These are phyloP conservation scores for Collariella sp. DNA, from an alignment of 495 filamentous ascomycete species.

Conservation along the genomic window DNA sequence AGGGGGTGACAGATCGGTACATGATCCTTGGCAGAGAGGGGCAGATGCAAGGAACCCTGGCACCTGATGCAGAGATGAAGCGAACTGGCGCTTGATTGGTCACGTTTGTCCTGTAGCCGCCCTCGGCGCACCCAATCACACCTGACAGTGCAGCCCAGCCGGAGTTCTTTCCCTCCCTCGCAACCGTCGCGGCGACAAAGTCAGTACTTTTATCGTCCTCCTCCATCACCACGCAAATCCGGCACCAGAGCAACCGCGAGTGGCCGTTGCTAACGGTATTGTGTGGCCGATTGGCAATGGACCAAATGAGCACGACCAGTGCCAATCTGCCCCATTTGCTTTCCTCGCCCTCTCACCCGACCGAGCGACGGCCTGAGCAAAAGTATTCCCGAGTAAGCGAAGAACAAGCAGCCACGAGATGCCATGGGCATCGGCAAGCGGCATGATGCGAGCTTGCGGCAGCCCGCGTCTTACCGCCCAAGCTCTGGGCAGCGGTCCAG, in stretches of 20 bases:
- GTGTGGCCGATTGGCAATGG: background rate
- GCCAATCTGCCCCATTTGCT: background rate
- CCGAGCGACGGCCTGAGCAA: background rate
- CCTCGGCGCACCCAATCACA: constrained; percentile 36
- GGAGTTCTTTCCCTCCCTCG: constrained; percentile 13
- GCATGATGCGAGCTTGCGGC: background rate
- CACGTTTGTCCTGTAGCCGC: constrained; percentile 31
- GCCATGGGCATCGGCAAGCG: background rate
- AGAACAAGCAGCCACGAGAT: background rate
- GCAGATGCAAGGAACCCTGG: constrained; percentile 10
- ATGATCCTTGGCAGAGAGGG: constrained; percentile 10
- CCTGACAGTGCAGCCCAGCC: constrained; percentile 14
- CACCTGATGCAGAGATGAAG: constrained; percentile 14
- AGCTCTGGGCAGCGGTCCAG: constrained; percentile 1
- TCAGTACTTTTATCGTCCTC: background rate
- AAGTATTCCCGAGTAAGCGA: background rate
- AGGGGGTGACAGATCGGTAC: constrained; percentile 24
- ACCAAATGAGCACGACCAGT: background rate
- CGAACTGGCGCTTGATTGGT: constrained; percentile 31
- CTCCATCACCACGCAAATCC: too few species aligned
- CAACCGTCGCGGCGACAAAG: constrained; percentile 1
- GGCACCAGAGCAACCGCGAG: background rate
- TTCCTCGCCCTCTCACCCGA: background rate
- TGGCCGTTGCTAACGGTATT: background rate
- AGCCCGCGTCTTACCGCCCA: constrained; percentile 2